Evolutionary conservation across 208 protist species (phyloP).

Genomic region (Crithidia expoeki): DNA sequence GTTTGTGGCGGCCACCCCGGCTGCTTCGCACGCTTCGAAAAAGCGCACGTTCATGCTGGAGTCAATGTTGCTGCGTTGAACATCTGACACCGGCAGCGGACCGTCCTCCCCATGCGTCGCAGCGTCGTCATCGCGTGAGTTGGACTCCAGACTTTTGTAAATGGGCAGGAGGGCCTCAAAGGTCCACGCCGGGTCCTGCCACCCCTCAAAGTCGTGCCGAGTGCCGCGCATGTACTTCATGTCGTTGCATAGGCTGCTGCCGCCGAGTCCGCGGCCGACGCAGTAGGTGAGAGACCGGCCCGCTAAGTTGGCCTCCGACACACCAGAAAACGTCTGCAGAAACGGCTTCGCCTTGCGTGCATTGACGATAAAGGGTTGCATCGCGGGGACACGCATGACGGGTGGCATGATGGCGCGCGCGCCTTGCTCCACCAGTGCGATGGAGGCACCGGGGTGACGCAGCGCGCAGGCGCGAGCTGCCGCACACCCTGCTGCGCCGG

Average conservation of each 20-base stretch:
- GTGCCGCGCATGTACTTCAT: conserved; percentile 73
- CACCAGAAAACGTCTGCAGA: conserved; percentile 29
- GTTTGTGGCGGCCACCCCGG: conserved; percentile 43
- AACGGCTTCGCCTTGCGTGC: conserved; percentile 36
- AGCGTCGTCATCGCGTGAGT: conserved; percentile 38
- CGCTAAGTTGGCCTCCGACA: conserved; percentile 41
- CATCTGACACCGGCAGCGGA: conserved; percentile 48
- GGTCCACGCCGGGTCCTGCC: conserved; percentile 52
- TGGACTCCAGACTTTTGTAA: conserved; percentile 54
- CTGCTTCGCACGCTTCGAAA: conserved; percentile 82
- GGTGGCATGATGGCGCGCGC: conserved; percentile 24
- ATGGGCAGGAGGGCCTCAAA: conserved; percentile 58
- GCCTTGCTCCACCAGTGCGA: conserved; percentile 76
- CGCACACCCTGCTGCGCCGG: conserved; percentile 74
- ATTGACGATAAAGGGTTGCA: conserved; percentile 55
- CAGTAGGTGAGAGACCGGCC: conserved; percentile 47
- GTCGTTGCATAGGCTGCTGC: conserved; percentile 60
- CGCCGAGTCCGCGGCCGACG: conserved; percentile 60
- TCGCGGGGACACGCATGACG: conserved; percentile 51
- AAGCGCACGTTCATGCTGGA: conserved; percentile 77
- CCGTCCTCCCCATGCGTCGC: conserved; percentile 46
- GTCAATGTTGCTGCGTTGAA: conserved; percentile 56
- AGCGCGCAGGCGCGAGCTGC: conserved; percentile 58
- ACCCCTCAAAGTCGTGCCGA: conserved; percentile 40
- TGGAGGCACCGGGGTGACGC: conserved; percentile 42